These are phyloP conservation scores for Primulina huaijiensis DNA, from an alignment of 257 asterid species.

Conservation along the genomic window DNA sequence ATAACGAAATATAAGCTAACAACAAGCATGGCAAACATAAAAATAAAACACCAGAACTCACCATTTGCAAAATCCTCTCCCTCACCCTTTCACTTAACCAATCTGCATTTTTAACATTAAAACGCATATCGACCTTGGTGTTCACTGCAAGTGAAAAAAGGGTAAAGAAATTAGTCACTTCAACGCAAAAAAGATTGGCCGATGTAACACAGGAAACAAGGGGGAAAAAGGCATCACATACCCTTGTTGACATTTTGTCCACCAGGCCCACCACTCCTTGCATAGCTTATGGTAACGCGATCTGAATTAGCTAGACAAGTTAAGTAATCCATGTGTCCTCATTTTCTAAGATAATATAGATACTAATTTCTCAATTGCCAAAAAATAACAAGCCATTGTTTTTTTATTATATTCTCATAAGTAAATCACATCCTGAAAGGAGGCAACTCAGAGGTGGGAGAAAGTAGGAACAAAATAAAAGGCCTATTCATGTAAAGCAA, in stretches of 20 bases:
- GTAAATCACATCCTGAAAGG: too few species aligned
- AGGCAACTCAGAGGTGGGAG: too few species aligned
- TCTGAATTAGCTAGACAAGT: slow-evolving; percentile 43
- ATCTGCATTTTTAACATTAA: slow-evolving; percentile 66
- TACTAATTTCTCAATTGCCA: slow-evolving; percentile 1
- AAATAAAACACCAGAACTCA: slow-evolving; percentile 30
- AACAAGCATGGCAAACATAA: slow-evolving; percentile 13
- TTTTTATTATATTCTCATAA: too few species aligned
- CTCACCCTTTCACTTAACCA: slow-evolving; percentile 84
- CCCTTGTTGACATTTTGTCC: slow-evolving; percentile 95
- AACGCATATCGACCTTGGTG: slow-evolving; percentile 97
- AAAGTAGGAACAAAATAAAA: too few species aligned
- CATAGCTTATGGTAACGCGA: slow-evolving; percentile 74
- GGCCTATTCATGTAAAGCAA: too few species aligned
- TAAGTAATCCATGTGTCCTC: slow-evolving; percentile 5
- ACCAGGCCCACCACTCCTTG: slow-evolving; percentile 93
- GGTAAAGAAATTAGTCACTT: slow-evolving; percentile 1
- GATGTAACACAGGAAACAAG: background rate
- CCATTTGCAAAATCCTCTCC: slow-evolving; percentile 85
- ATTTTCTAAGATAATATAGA: slow-evolving; percentile 6
- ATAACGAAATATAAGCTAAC: background rate
- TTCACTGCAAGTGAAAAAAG: slow-evolving; percentile 44
- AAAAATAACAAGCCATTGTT: too few species aligned
- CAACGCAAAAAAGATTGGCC: slow-evolving; percentile 9
- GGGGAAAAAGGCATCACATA: slow-evolving; percentile 28